Base-by-base conservation (phyloP, 2,329 filamentous ascomycete species). In the Acephala macrosclerotiorum region DNA sequence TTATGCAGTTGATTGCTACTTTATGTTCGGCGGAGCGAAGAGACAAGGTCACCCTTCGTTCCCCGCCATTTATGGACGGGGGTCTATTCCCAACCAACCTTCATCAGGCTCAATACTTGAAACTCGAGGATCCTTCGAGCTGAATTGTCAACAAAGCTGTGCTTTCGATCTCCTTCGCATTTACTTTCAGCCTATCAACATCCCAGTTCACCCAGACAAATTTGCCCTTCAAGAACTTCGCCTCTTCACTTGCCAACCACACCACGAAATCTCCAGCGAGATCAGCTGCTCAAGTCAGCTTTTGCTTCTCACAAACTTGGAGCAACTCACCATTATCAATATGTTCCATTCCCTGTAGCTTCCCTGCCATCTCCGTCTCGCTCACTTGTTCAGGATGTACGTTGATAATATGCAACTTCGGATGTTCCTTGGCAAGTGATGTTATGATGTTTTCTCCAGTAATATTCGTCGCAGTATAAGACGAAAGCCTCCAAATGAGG, bases 191-290 rank as follows among this genome's bases (percentile, higher is more conserved):
- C 66, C 85, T 82, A 16, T 81, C 77, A 0, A 83, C 77, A 68
- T 85, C 83, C 83, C 83, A 85, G 25, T 81, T 80, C 7, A 79
- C 77, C 79, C 80, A 84, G 0, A 84, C 72, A 18, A 81, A 79
- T 57, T 80, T 80, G 3, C 78, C 76, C 49, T 78, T 80, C 26
- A 85, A 70, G 64, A 84, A 84, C 7, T 66, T 71, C 0, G 83
- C 82, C 64, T 85, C 82, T 1, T 42, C 35, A 26, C 65, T 67
- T 25, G 58, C 53, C 29, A 58, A 47, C 65, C 58, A 67, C 35
- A 67, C 57, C 2, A 47, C 25, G 40, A 67, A 64, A 12, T 51
- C 53, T 2, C 53, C 65, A 1, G 61, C 61, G 2, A 66, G 60
- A 18, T 64, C 53, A 77, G 69, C 16, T 67, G 35, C 22, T 11